Evolutionary conservation across 148 eudicot genomes (phyloP).

Genomic region (Linanthus parryae): DNA sequence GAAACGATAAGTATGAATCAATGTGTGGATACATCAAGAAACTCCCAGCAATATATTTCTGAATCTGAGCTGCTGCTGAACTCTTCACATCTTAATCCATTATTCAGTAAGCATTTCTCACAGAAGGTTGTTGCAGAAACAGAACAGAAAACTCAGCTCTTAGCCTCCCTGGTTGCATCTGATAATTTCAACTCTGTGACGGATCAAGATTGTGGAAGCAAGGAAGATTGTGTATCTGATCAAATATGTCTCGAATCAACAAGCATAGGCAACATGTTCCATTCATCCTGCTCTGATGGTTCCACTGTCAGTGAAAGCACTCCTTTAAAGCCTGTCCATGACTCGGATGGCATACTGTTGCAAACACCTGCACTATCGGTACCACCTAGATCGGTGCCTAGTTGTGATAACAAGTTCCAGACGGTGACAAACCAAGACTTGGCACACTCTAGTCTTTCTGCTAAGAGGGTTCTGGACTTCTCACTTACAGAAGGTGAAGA

Average conservation of each 20-base stretch:
- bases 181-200: no score
- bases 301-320: conserved; percentile 18
- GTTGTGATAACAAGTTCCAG: conserved; percentile 29
- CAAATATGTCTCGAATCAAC: background rate
- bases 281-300: background rate
- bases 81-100: conserved; percentile 24
- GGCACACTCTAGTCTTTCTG: conserved; percentile 19
- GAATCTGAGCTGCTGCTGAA: conserved; percentile 13
- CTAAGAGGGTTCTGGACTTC: conserved; percentile 35
- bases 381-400: conserved; percentile 35
- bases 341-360: conserved; percentile 9
- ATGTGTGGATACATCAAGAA: conserved; percentile 8
- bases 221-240: no score
- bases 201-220: conserved; percentile 8
- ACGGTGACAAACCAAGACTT: conserved; percentile 9
- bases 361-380: conserved; percentile 35
- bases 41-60: background rate
- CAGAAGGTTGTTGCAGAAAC: conserved; percentile 13
- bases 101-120: conserved; percentile 23
- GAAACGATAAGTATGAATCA: conserved; percentile 7
- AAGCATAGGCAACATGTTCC: no score
- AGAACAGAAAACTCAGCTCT: conserved; percentile 8
- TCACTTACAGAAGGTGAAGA: conserved; percentile 19
- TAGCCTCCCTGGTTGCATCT: conserved; percentile 3
- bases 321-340: conserved; percentile 23